Evolutionary conservation across 228 moss, liverwort and hornwort species (phyloP), one percentile per base, ranked within the genome.

Genomic region (Sphagnum fallax): DNA sequence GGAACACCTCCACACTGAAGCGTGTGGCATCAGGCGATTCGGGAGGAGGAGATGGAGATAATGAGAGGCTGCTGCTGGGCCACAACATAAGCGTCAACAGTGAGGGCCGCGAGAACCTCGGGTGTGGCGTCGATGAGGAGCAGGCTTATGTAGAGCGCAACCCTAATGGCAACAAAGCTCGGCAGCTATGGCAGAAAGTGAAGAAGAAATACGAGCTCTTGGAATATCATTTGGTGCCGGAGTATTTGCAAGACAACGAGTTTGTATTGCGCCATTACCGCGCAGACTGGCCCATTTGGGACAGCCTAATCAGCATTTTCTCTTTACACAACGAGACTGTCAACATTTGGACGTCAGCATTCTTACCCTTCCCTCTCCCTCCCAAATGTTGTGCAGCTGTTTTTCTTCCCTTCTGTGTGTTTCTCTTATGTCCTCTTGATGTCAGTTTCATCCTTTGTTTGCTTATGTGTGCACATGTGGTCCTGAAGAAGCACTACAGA

Each of bases 1-100:
- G 84, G 8, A 78, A 76, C 32, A 75, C 52, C 47, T 16, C 71
- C 65, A 6, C 65, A 66, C 16, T 73, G 71, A 9, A 57, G 69
- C 14, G n/a, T 11, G 12, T 14, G 59, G 15, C 73, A 10, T 5
- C 52, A 65, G 51, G 6, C 14, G 10, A 12, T 10, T 4, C 47
- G 48, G 16, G 68, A 53, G 55, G 10, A 32, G 59, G 60, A 16
- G 69, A 50, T n/a, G 59, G 50, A 8, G 60, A 59, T 32, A 50
- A 49, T 6, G 69, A 69, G 69, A 69, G 69, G 6, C 50, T 69
- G 69, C 9, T 11, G 16, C 32, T 32, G 32, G 32, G 32, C 32
- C 32, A 32, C 32, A 2, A 32, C 32, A 32, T 32, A 32, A 32
- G 32, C 32, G 32, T 32, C 32, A 32, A 32, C 32, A 32, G 32